Base-by-base conservation (phyloP, 2,329 filamentous ascomycete genomes). In the Ustilaginoidea virens region DNA sequence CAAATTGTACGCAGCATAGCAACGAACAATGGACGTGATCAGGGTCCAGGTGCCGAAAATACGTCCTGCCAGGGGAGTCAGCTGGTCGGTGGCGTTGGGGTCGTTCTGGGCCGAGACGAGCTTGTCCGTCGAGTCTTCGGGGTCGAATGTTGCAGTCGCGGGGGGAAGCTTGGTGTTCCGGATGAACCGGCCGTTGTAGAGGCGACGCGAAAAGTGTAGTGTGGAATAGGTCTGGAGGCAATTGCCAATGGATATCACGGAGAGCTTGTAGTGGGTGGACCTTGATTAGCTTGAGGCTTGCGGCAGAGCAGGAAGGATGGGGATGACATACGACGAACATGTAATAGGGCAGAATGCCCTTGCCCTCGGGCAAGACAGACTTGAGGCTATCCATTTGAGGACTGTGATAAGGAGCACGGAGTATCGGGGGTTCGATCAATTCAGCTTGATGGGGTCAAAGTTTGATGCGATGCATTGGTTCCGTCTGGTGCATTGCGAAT, bases 1-100 rank as follows among this genome's bases (percentile, higher is more conserved):
- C 37, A 92, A 71, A 51, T 92, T 65, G 57, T 92, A 92, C 19
- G 81, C 80, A 4, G 82, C 81, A 47, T 92, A 92, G 39, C 85
- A 58, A 29, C 86, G 72, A 25, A 92, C 66, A 28, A 92, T 59
- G 33, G 74, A 69, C 5, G 79, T 76, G 33, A 92, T 62, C 33
- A 87, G 66, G 0, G 86, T 92, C 76, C 85, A 94, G 17, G 81
- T 90, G 30, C 80, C 85, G 51, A 92, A 92, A 13, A 82, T 74
- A 38, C 82, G 75, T 16, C 75, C 75, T 8, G 74, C 76, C 17
- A 93, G 70, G 5, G 78, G 72, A 5, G 80, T 86, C 32, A 82
- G 69, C 52, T 74, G 69, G 44, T 73, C 68, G 33, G 54, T 45
- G 25, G 54, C 61, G 43, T 59, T 60, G 33, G 58, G 49, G 28